Evolutionary conservation across 148 eudicot genomes (phyloP).

Genomic region (Fagopyrum homotropicum): DNA sequence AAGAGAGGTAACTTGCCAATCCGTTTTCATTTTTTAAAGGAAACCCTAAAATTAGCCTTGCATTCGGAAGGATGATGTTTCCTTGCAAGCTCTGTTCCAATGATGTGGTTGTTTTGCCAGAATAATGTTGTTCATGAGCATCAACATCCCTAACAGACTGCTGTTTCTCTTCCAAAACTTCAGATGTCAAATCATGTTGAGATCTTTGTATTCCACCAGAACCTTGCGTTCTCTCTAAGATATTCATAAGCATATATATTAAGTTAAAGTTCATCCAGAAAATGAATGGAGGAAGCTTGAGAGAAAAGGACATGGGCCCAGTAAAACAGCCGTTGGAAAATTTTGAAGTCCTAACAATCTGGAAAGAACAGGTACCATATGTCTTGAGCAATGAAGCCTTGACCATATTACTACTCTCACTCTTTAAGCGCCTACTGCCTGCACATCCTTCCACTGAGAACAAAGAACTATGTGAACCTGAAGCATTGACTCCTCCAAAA

Average conservation of each 20-base stretch:
- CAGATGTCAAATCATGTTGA: conserved; percentile 19
- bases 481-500: conserved; percentile 20
- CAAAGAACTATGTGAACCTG: conserved; percentile 21
- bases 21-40: conserved; percentile 36
- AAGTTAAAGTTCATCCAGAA: conserved; percentile 61
- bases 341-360: conserved; percentile 31
- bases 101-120: conserved; percentile 16
- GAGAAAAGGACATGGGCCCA: conserved; percentile 47
- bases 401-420: conserved; percentile 29
- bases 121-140: conserved; percentile 20
- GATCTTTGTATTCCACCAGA: conserved; percentile 22
- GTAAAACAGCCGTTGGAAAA: conserved; percentile 26
- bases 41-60: conserved; percentile 64
- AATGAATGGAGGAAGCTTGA: conserved; percentile 64
- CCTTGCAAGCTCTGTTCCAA: conserved; percentile 34
- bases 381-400: conserved; percentile 60
- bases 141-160: conserved; percentile 21
- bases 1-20: conserved; percentile 43
- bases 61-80: conserved; percentile 53
- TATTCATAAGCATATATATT: conserved; percentile 28
- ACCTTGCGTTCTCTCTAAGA: conserved; percentile 33
- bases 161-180: conserved; percentile 20
- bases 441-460: conserved; percentile 17
- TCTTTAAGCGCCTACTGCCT: conserved; percentile 15
- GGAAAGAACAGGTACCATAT: conserved; percentile 42